phyloP scores from a whole-genome alignment of 2,329 filamentous ascomycete genomes.

The Fusarium sacchari region DNA sequence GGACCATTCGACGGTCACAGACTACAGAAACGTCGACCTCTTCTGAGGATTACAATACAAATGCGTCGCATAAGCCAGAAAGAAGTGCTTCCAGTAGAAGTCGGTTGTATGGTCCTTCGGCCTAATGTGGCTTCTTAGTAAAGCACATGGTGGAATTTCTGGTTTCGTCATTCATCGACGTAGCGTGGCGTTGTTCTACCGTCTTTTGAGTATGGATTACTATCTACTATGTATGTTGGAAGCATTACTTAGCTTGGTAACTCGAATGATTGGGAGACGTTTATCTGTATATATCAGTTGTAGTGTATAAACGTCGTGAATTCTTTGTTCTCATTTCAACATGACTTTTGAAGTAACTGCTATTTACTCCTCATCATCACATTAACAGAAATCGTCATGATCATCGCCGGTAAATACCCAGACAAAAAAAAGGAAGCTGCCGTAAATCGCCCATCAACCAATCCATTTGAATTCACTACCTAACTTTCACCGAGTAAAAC shows the following conservation, averaged over 20 bases:
- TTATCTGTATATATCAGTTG: conserved; percentile 18
- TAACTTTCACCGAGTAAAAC: conserved; percentile 39
- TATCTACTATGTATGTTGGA: conserved; percentile 12
- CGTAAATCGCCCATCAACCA: conserved; percentile 32
- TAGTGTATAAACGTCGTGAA: conserved; percentile 26
- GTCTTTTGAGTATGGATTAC: conserved; percentile 19
- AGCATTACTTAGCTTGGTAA: background rate
- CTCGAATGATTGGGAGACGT: background rate
- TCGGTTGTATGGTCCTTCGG: background rate
- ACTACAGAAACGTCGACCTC: conserved; percentile 27
- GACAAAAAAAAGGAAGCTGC: background rate
- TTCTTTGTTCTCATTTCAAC: background rate
- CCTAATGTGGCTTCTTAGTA: conserved; percentile 2
- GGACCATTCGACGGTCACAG: conserved; percentile 18
- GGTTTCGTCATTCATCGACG: conserved; percentile 21
- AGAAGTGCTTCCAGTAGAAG: conserved; percentile 3
- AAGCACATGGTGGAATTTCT: conserved; percentile 9
- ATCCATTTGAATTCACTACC: conserved; percentile 39
- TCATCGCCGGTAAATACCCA: background rate
- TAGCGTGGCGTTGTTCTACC: conserved; percentile 35
- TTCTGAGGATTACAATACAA: conserved; percentile 2
- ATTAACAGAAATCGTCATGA: background rate
- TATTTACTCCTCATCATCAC: background rate
- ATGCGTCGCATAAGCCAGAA: background rate
- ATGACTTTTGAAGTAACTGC: background rate